Conservation (phyloP, 208 protist genomes). For the Crithidia brevicula region DNA sequence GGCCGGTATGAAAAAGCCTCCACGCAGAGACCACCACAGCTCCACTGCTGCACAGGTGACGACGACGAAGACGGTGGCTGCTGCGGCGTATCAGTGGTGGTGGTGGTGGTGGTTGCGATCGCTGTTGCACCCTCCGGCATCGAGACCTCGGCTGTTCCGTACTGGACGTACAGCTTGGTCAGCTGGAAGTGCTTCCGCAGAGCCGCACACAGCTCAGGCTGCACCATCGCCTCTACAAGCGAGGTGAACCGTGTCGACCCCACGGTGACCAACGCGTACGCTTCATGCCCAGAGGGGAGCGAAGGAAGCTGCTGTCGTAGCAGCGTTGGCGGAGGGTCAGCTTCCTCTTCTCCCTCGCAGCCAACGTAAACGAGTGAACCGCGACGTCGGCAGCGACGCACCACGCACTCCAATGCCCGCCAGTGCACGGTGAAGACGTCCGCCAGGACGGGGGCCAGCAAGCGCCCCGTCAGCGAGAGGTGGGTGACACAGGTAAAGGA, state of each 20-base stretch:
- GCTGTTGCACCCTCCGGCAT: constrained; percentile 2
- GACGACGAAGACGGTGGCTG: background rate
- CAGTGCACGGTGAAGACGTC: constrained; percentile 90
- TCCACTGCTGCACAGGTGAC: constrained; percentile 11
- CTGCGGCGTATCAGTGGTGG: background rate
- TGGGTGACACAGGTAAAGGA: constrained; percentile 88
- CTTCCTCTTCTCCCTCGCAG: constrained; percentile 8
- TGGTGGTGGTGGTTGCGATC: background rate
- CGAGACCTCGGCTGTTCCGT: constrained; percentile 50
- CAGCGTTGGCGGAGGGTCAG: background rate
- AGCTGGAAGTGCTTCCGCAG: constrained; percentile 57
- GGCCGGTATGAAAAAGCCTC: constrained; percentile 79
- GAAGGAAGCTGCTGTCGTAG: background rate
- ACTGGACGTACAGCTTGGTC: constrained; percentile 70
- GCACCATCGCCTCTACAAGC: constrained; percentile 59
- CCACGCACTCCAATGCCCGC: constrained; percentile 44
- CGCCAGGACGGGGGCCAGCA: constrained; percentile 69
- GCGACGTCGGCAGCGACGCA: constrained; percentile 29
- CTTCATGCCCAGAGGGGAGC: background rate
- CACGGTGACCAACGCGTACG: constrained; percentile 86
- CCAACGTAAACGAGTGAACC: constrained; percentile 47
- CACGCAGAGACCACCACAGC: constrained; percentile 46
- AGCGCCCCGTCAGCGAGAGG: constrained; percentile 75
- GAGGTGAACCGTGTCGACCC: constrained; percentile 86
- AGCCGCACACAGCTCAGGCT: constrained; percentile 34